These are phyloP conservation scores for Botrytis paeoniae DNA, from an alignment of 2,329 filamentous ascomycete species.

Conservation along the genomic window DNA sequence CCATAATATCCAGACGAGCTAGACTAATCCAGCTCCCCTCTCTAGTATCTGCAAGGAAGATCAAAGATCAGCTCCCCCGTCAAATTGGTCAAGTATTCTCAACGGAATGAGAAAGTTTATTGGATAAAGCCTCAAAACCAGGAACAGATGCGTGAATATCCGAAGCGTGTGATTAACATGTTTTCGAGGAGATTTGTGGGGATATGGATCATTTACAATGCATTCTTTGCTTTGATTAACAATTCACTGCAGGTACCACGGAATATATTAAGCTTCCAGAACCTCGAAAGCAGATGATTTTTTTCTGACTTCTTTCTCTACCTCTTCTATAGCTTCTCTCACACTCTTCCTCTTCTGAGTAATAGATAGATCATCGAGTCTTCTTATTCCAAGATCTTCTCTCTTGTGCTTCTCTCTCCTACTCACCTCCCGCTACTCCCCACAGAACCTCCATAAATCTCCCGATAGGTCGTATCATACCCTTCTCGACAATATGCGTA, in stretches of 20 bases:
- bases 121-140: not conserved
- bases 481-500: conserved; percentile 10
- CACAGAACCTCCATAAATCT: not conserved
- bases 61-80: conserved; percentile 6
- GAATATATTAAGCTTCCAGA: conserved; percentile 14
- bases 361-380: not conserved
- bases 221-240: not conserved
- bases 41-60: conserved; percentile 5
- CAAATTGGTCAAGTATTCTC: not conserved
- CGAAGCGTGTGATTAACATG: conserved; percentile 9
- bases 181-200: conserved; percentile 3
- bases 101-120: not conserved
- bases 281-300: not conserved
- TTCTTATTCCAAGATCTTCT: not conserved
- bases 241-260: conserved; percentile 13
- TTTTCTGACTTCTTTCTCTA: not conserved
- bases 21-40: not conserved
- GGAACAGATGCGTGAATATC: not conserved
- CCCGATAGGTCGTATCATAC: not conserved
- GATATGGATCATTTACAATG: not conserved
- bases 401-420: not conserved
- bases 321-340: not conserved
- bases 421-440: not conserved
- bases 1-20: not conserved
- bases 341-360: not conserved